These are phyloP conservation scores for Pyrenula aspistea DNA, from an alignment of 495 filamentous ascomycete genomes.

Conservation along the genomic window DNA sequence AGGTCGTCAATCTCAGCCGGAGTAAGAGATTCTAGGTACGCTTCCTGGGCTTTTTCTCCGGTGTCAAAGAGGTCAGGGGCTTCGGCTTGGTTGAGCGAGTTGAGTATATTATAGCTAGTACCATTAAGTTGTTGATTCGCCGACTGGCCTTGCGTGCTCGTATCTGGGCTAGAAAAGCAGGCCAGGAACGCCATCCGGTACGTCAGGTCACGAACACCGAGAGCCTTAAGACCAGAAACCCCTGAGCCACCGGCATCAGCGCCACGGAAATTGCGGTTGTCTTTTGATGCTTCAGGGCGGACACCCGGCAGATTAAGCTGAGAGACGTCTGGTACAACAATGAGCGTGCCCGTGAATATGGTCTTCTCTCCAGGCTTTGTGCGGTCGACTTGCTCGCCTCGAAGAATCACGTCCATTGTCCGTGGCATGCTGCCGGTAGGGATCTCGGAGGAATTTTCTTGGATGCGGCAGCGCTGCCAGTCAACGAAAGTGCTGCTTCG, in stretches of 20 bases:
- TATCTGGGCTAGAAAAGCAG: conserved; percentile 93
- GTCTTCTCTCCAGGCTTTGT: conserved; percentile 97
- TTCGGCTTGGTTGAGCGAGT: conserved; percentile 61
- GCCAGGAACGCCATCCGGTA: conserved; percentile 96
- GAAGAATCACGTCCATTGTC: conserved; percentile 95
- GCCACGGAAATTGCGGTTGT: conserved; percentile 62
- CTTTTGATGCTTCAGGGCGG: conserved; percentile 71
- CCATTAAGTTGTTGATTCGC: conserved; percentile 54
- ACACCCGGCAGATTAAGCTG: conserved; percentile 86
- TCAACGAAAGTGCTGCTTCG: conserved; percentile 95
- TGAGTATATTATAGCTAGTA: conserved; percentile 67
- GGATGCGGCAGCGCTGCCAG: conserved; percentile 96
- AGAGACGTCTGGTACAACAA: conserved; percentile 94
- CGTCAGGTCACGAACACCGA: conserved; percentile 90
- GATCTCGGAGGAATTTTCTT: conserved; percentile 97
- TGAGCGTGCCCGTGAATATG: conserved; percentile 90
- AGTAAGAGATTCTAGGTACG: conserved; percentile 72
- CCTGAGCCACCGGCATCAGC: conserved; percentile 73
- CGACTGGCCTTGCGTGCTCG: conserved; percentile 59
- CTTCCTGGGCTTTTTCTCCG: conserved; percentile 78
- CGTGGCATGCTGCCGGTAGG: conserved; percentile 97
- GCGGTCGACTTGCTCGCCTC: conserved; percentile 94
- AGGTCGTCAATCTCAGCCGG: conserved; percentile 82
- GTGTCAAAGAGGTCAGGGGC: conserved; percentile 49
- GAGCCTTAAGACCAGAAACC: conserved; percentile 76